Evolutionary conservation across 768 basidiomycete genomes (phyloP).

Genomic region (Pleurotus cornucopiae): DNA sequence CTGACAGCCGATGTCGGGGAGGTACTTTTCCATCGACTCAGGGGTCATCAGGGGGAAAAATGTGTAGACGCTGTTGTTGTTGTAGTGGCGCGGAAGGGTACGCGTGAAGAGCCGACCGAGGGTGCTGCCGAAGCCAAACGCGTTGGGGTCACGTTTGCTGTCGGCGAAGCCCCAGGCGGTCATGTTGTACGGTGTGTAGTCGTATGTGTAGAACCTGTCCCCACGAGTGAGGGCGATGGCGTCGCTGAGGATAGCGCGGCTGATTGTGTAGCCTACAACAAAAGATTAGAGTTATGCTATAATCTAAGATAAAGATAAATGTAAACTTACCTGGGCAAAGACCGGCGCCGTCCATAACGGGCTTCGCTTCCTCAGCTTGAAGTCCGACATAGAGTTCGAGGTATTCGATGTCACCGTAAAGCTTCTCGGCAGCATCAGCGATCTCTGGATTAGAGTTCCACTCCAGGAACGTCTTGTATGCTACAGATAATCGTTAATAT

Average conservation of each 20-base stretch:
- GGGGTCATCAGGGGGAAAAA: slow-evolving; percentile 92
- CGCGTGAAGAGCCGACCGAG: slow-evolving; percentile 74
- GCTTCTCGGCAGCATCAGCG: slow-evolving; percentile 66
- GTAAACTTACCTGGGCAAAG: slow-evolving; percentile 64
- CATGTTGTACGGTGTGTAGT: slow-evolving; percentile 76
- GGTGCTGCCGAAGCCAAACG: slow-evolving; percentile 72
- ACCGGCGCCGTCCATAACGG: slow-evolving; percentile 72
- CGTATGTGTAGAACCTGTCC: slow-evolving; percentile 78
- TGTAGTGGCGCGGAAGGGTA: slow-evolving; percentile 65
- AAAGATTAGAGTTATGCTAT: neutral
- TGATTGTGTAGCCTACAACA: slow-evolving; percentile 66
- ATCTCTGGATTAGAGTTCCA: slow-evolving; percentile 78
- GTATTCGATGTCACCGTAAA: slow-evolving; percentile 73
- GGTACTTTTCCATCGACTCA: slow-evolving; percentile 53
- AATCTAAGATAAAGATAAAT: neutral
- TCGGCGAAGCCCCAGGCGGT: slow-evolving; percentile 85
- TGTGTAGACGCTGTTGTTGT: slow-evolving; percentile 67
- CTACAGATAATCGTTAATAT: slow-evolving; percentile 27
- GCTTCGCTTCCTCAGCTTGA: slow-evolving; percentile 76
- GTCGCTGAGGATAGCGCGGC: slow-evolving; percentile 81
- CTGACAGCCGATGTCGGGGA: slow-evolving; percentile 50
- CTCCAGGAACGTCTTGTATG: slow-evolving; percentile 66
- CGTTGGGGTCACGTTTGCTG: slow-evolving; percentile 69
- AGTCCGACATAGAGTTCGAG: slow-evolving; percentile 81
- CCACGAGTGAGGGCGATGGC: slow-evolving; percentile 85